Percentiles rank a stretch among this genome's conserved stretches.
Conservation (phyloP, 345 rosid species). For the Excoecaria cochinchinensis region DNA sequence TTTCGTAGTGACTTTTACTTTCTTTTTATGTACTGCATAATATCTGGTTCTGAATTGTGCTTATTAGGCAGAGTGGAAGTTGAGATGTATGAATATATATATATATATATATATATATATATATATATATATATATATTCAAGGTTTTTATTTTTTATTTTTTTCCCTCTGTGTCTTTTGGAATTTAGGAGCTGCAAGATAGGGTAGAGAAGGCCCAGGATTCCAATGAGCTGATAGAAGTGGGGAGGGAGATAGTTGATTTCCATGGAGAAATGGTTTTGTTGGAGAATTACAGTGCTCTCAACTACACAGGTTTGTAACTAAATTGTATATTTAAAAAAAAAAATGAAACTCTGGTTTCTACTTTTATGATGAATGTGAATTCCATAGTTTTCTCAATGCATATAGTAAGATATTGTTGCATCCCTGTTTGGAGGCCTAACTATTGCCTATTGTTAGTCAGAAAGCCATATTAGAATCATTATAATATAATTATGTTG, state of each 20-base stretch:
- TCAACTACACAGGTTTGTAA: constrained; percentile 78
- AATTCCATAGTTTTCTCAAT: neutral
- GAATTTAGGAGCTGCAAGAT: constrained; percentile 71
- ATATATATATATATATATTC: too few relatives aligned
- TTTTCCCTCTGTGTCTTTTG: neutral
- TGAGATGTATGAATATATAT: neutral
- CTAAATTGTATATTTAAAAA: neutral
- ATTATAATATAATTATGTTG: neutral
- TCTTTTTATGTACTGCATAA: too few relatives aligned
- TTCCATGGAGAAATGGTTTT: constrained; percentile 98
- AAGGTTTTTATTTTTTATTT: too few relatives aligned
- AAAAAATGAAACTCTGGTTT: neutral
- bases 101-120: too few relatives aligned
- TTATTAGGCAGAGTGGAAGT: neutral
- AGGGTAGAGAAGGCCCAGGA: constrained; percentile 52
- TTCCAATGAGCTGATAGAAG: constrained; percentile 50
- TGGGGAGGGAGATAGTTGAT: constrained; percentile 83
- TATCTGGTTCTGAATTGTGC: neutral
- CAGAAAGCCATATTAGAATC: neutral
- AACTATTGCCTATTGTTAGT: neutral
- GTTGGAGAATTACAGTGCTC: constrained; percentile 93
- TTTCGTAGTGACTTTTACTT: neutral
- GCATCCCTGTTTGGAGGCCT: neutral
- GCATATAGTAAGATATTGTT: neutral
- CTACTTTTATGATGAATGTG: neutral